Evolutionary conservation across 495 filamentous ascomycete species (phyloP).

Genomic region (Evernia prunastri): DNA sequence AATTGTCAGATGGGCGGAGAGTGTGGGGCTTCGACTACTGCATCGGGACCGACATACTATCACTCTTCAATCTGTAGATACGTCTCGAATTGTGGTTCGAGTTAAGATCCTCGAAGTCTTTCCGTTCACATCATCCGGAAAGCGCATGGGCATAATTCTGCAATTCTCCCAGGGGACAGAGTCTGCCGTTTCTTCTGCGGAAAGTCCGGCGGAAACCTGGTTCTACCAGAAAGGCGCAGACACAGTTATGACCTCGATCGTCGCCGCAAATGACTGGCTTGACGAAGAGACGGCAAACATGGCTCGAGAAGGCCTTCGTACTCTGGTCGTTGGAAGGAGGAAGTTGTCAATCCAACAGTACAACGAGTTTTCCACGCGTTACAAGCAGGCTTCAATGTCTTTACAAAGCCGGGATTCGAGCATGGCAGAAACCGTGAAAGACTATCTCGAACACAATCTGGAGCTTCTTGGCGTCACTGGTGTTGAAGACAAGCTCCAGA

Average conservation of each 20-base stretch:
- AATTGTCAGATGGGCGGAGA: slow-evolving; percentile 93
- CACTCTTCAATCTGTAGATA: slow-evolving; percentile 69
- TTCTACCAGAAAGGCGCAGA: slow-evolving; percentile 99
- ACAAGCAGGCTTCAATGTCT: slow-evolving; percentile 72
- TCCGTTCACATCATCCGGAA: slow-evolving; percentile 94
- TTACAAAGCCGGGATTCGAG: slow-evolving; percentile 71
- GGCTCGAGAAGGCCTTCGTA: slow-evolving; percentile 92
- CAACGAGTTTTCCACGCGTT: slow-evolving; percentile 64
- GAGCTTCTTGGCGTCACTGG: slow-evolving; percentile 94
- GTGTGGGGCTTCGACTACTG: slow-evolving; percentile 75
- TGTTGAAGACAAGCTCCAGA: slow-evolving; percentile 93
- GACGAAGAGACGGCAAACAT: slow-evolving; percentile 98
- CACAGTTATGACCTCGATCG: slow-evolving; percentile 92
- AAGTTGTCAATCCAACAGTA: slow-evolving; percentile 70
- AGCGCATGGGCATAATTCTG: slow-evolving; percentile 96
- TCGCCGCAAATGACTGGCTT: slow-evolving; percentile 93
- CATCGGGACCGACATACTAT: slow-evolving; percentile 85
- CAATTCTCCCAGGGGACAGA: slow-evolving; percentile 57
- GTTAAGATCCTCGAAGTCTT: slow-evolving; percentile 90
- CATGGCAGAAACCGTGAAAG: slow-evolving; percentile 71
- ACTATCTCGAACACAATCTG: slow-evolving; percentile 79
- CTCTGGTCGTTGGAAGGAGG: slow-evolving; percentile 87
- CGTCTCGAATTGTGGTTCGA: slow-evolving; percentile 69
- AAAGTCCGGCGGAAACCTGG: slow-evolving; percentile 67
- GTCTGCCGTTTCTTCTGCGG: slow-evolving; percentile 17